Conservation (phyloP, 768 basidiomycete species). For the Russula sp. region DNA sequence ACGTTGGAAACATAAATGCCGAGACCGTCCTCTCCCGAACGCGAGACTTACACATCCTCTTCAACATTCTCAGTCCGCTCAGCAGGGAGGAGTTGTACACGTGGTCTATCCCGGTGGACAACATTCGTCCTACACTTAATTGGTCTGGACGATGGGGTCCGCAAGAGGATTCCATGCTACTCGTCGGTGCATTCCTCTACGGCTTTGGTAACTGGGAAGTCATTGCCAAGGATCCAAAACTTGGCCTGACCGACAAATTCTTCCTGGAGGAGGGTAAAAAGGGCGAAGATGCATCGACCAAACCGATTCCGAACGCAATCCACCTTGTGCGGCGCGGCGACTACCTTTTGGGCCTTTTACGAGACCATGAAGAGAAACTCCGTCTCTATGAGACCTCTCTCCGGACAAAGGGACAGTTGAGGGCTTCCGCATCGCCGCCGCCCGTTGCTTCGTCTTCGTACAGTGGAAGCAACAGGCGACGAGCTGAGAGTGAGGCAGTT, state of each 20-base stretch:
- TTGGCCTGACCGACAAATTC: conserved; percentile 88
- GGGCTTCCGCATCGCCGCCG: conserved; percentile 76
- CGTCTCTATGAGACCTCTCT: conserved; percentile 83
- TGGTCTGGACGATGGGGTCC: conserved; percentile 97
- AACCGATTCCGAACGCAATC: conserved; percentile 95
- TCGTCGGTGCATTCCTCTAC: conserved; percentile 89
- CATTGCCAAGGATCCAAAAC: conserved; percentile 83
- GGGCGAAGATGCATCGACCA: conserved; percentile 75
- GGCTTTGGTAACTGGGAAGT: conserved; percentile 98
- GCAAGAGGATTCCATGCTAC: conserved; percentile 89
- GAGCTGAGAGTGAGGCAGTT: conserved; percentile 83
- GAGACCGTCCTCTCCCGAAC: conserved; percentile 91
- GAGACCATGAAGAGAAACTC: conserved; percentile 88
- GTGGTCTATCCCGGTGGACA: conserved; percentile 89
- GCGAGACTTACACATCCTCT: conserved; percentile 85
- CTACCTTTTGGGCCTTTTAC: conserved; percentile 79
- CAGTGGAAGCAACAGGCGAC: conserved; percentile 60
- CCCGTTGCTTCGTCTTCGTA: conserved; percentile 67
- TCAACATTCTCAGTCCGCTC: conserved; percentile 68
- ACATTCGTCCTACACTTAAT: conserved; percentile 88
- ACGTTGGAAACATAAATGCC: conserved; percentile 92
- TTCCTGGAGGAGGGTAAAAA: conserved; percentile 99
- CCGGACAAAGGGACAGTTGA: conserved; percentile 64
- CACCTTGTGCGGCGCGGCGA: conserved; percentile 97
- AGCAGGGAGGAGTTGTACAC: conserved; percentile 63